Evolutionary conservation across 2,329 filamentous ascomycete species (phyloP), one percentile per base, ranked within the genome.

Genomic region (Magnaporthiopsis rhizophila): DNA sequence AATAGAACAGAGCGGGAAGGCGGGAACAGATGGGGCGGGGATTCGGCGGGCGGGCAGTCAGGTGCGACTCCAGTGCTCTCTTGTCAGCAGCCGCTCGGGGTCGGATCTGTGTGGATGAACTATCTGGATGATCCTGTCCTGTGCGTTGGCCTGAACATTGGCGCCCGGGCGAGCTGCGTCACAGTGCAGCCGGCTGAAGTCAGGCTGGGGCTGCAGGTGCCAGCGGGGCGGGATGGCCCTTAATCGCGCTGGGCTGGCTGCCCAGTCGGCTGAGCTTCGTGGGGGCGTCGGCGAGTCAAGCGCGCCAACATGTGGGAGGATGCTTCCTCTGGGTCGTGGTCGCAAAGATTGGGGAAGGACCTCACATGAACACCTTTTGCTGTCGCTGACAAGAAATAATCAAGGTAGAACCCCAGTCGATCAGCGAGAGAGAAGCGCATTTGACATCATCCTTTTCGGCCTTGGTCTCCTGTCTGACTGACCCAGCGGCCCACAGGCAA

Each of bases 221-320:
- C 38, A 50, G 38, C 38, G 38, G 38, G 38, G 38, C 15, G 38
- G 38, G 38, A 50, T 21, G 38, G 38, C 5, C 38, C 38, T 50
- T 15, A 21, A 8, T 59, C 3, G 26, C 32, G 58, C 56, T 58
- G 26, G n/a, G 26, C 28, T 30, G 28, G 26, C 57, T 59, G 30
- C 58, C 58, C 34, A 30, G 58, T 34, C 58, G 58, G 28, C 58
- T 34, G 58, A 59, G 58, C n/a, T 59, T 32, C 28, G 58, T 59
- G 32, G 45, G 45, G 45, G 45, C 15, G 38, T 53, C 13, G 45
- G 45, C 45, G 45, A 53, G 45, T 53, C 45, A 53, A 53, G 45
- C 45, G 38, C 38, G 13, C 45, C 45, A 53, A 53, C 45, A 53
- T 53, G 45, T 53, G 45, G 45, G 45, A 53, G n/a, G 21, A 9